Evolutionary conservation across 768 basidiomycete species (phyloP), one percentile per base, ranked within the genome.

Genomic region (Arthromyces matolae): DNA sequence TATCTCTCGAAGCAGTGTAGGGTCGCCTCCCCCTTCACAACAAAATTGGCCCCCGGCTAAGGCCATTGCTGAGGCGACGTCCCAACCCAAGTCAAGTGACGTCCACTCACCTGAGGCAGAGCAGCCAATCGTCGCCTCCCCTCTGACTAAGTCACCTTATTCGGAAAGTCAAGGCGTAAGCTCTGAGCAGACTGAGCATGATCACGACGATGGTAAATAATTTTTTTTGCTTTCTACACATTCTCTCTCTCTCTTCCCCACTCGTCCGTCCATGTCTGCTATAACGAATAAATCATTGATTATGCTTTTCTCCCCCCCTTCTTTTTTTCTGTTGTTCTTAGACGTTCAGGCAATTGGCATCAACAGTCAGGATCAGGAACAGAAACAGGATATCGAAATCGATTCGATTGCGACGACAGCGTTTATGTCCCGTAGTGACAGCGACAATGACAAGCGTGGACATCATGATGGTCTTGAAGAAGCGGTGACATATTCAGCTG

Each of bases 241-340:
- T 41, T 41, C 14, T 47, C 47, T 59, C 57, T 56, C 51, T 48
- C 50, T 40, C 50, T 40, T 59, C 42, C 56, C 46, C 45, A 41
- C 37, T 43, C n/a, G n/a, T n/a, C n/a, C n/a, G n/a, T n/a, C n/a
- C n/a, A n/a, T n/a, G n/a, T n/a, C n/a, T n/a, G 31, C 40, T 46
- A 51, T 40, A 47, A 39, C 45, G 45, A 59, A 60, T 53, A 49
- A 52, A 59, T 53, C 34, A 54, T 68, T 70, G 65, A 66, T 68
- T 62, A 28, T 42, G 28, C 38, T 39, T n/a, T n/a, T n/a, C n/a
- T n/a, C n/a, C n/a, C n/a, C n/a, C n/a, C n/a, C n/a, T n/a, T 47
- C 18, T 36, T 24, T 49, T 45, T 51, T 53, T 50, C 36, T 35
- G 32, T 47, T 22, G 33, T 36, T 39, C 42, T 37, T 57, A 59